Percentiles rank a stretch among this genome's conserved stretches.
Conservation (phyloP, 306 rosid species). For the Ormosia emarginata region DNA sequence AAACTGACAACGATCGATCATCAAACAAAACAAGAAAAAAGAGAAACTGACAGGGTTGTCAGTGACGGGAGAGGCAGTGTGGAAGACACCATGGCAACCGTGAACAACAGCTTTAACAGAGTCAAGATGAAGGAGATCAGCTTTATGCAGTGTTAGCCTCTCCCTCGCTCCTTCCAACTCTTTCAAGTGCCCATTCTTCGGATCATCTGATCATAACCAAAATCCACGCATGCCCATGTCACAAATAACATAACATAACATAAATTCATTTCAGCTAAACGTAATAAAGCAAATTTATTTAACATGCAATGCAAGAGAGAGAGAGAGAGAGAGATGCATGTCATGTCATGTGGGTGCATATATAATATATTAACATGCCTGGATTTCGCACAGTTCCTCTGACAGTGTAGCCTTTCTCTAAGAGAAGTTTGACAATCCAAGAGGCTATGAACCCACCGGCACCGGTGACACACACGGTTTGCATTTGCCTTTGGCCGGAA, state of each 20-base stretch:
- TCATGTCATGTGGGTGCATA: neutral
- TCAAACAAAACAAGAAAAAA: neutral
- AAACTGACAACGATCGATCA: neutral
- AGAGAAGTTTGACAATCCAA: conserved; percentile 77
- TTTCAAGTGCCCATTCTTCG: conserved; percentile 73
- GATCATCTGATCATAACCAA: conserved; percentile 43
- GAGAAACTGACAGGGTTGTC: conserved; percentile 62
- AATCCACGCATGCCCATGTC: neutral
- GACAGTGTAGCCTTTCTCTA: conserved; percentile 71
- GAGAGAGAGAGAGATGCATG: neutral
- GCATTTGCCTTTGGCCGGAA: conserved; percentile 23
- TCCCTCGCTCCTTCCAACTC: conserved; percentile 78
- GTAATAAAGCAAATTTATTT: neutral
- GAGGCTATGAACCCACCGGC: conserved; percentile 98
- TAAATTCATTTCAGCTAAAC: neutral
- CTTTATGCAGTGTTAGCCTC: conserved; percentile 58
- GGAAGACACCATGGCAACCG: conserved; percentile 81
- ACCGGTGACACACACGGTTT: conserved; percentile 83
- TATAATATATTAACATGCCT: conserved; percentile 26
- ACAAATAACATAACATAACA: neutral
- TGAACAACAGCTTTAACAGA: conserved; percentile 50
- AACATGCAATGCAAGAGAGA: neutral
- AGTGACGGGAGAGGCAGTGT: conserved; percentile 84
- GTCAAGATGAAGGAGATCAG: conserved; percentile 68
- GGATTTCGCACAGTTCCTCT: conserved; percentile 87